Conservation (phyloP, 805 yeast genomes). For the Kazachstania bromeliacearum region DNA sequence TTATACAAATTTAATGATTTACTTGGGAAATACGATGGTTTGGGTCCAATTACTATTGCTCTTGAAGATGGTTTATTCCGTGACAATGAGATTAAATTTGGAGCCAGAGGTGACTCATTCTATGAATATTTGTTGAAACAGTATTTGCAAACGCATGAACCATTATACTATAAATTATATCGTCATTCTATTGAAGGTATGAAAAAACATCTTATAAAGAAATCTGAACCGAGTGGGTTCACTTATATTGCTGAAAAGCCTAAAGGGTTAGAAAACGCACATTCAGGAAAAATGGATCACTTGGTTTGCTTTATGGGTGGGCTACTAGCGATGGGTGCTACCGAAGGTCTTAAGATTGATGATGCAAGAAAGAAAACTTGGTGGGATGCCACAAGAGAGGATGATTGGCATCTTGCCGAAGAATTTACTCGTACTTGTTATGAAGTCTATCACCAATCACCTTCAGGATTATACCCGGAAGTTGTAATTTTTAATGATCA, state of each 20-base stretch:
- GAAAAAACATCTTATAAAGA: conserved; percentile 50
- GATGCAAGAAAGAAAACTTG: conserved; percentile 44
- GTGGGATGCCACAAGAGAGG: conserved; percentile 53
- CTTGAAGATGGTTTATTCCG: conserved; percentile 67
- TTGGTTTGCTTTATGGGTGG: conserved; percentile 90
- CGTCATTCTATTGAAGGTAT: conserved; percentile 71
- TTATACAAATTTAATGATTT: conserved; percentile 49
- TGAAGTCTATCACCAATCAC: conserved; percentile 65
- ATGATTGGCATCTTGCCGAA: conserved; percentile 60
- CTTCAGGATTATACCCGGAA: conserved; percentile 82
- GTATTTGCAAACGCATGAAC: conserved; percentile 63
- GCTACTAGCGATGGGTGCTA: conserved; percentile 78
- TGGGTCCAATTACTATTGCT: conserved; percentile 71
- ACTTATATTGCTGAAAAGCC: conserved; percentile 73
- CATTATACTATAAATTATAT: conserved; percentile 63
- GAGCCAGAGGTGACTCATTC: conserved; percentile 89
- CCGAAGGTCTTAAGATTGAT: conserved; percentile 51
- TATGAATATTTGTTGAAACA: conserved; percentile 85
- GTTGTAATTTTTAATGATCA: conserved; percentile 75
- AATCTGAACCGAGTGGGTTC: conserved; percentile 53
- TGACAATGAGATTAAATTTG: conserved; percentile 62
- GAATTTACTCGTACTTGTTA: conserved; percentile 76
- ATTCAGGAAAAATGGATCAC: conserved; percentile 79
- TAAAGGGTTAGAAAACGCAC: conserved; percentile 47
- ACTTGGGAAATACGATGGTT: conserved; percentile 41